Evolutionary conservation across 75 land plant genomes (phyloP), one percentile per base, ranked within the genome.

Genomic region (Adiantum capillusveneris): DNA sequence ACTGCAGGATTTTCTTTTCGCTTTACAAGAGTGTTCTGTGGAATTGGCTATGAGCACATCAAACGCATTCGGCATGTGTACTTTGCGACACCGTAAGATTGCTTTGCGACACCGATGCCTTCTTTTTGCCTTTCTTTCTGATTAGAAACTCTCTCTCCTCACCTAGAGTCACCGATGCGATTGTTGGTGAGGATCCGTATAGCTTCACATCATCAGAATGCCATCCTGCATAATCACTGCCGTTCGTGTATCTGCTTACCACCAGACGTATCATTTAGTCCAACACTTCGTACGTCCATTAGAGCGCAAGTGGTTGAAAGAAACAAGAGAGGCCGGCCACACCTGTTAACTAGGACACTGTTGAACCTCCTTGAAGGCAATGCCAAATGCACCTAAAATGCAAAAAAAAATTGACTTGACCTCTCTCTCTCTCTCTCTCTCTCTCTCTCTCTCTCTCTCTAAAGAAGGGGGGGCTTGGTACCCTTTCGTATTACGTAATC

Each of bases 141-240:
- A 89, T 52, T 17, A 89, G 57, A 60, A 89, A 89, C 21, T 89
- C 90, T 11, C 95, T 73, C 41, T 83, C 83, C 62, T 80, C 79
- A 18, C 95, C 95, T 65, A 89, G 75, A 0, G 87, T 76, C 12
- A 85, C 73, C 0, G 95, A 89, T 17, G 95, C 90, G 50, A 89
- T 86, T 41, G 81, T 78, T 7, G 90, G 95, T 43, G 78, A 60
- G 0, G 67, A 65, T 14, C 90, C 95, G 65, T 85, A 86, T 19
- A 89, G 53, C 13, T 73, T 74, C 64, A 86, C 95, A 66, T 89
- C 90, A 65, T 89, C 95, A 44, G 95, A 59, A 67, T 89, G 95
- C 90, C 90, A 86, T 30, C 71, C 63, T 26, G 82, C 90, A 75
- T 80, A 80, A 29, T 86, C 90, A 48, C 61, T 66, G 16, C 90